Conservation (phyloP, 352 stramenopile species). For the Globisporangium canariense region DNA sequence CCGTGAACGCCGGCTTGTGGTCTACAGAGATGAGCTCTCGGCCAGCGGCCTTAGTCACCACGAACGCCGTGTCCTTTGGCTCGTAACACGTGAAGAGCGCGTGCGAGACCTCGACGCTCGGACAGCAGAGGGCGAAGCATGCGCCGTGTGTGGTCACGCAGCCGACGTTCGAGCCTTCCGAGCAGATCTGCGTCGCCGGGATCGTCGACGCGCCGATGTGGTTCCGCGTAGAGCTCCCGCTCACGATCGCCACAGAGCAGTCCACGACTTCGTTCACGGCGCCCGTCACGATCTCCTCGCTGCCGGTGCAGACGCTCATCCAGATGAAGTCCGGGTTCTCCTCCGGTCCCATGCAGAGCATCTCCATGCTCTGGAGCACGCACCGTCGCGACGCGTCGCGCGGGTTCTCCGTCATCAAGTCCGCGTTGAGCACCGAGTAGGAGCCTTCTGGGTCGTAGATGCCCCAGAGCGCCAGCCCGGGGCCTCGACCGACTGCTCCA, state of each 20-base stretch:
- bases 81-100: slow-evolving; percentile 85
- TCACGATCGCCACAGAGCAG: slow-evolving; percentile 64
- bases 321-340: slow-evolving; percentile 81
- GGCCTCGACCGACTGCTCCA: slow-evolving; percentile 30
- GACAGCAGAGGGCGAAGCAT: slow-evolving; percentile 75
- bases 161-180: slow-evolving; percentile 51
- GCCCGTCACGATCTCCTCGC: slow-evolving; percentile 63
- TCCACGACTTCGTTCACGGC: slow-evolving; percentile 74
- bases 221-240: slow-evolving; percentile 42
- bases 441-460: slow-evolving; percentile 82
- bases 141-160: slow-evolving; percentile 68
- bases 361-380: slow-evolving; percentile 58
- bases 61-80: slow-evolving; percentile 61
- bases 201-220: slow-evolving; percentile 16
- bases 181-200: slow-evolving; percentile 69
- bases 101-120: slow-evolving; percentile 74
- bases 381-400: slow-evolving; percentile 64
- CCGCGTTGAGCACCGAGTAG: slow-evolving; percentile 72
- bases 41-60: slow-evolving; percentile 58
- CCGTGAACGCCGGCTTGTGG: slow-evolving; percentile 64
- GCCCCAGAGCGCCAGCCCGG: slow-evolving; percentile 68
- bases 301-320: slow-evolving; percentile 53
- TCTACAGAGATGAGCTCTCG: slow-evolving; percentile 63
- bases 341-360: slow-evolving; percentile 71
- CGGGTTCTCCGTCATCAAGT: slow-evolving; percentile 52